A percentile compares a stretch with the other conserved stretches of the same genome.
phyloP scores from a whole-genome alignment of 805 yeast species.

The Yamadazyma phyllophila region DNA sequence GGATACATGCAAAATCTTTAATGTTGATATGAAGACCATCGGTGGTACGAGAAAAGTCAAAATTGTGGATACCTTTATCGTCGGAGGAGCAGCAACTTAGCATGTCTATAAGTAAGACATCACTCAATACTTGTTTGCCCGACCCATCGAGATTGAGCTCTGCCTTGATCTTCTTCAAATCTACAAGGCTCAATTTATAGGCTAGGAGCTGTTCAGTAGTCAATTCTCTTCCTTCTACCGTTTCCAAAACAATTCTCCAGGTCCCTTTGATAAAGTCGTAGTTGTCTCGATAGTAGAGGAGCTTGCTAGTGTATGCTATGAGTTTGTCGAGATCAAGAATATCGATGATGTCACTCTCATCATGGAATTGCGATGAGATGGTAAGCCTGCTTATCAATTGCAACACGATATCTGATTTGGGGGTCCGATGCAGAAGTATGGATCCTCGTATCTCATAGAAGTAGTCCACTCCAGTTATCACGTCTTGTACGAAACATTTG shows the following conservation, averaged over 20 bases:
- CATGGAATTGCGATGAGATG: conserved; percentile 18
- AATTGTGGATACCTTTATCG: conserved; percentile 28
- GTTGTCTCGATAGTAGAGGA: conserved; percentile 34
- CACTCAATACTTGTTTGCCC: conserved; percentile 20
- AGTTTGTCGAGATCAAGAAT: conserved; percentile 42
- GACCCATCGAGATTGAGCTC: conserved; percentile 28
- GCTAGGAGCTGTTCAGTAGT: neutral
- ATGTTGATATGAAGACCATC: conserved; percentile 28
- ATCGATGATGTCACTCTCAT: conserved; percentile 28
- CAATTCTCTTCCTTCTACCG: conserved; percentile 3
- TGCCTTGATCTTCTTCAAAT: conserved; percentile 28
- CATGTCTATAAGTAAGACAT: conserved; percentile 41
- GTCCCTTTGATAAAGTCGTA: conserved; percentile 24
- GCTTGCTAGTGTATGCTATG: conserved; percentile 22
- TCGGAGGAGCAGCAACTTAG: conserved; percentile 33
- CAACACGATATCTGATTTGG: conserved; percentile 11
- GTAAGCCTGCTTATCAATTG: conserved; percentile 19
- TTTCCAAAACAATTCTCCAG: conserved; percentile 35
- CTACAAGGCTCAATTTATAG: conserved; percentile 26
- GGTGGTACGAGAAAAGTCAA: conserved; percentile 23
- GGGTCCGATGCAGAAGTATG: conserved; percentile 11
- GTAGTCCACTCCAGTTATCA: conserved; percentile 29
- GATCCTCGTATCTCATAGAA: conserved; percentile 23
- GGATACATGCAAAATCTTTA: conserved; percentile 42
- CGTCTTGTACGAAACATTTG: conserved; percentile 29